Conservation (phyloP, 192 early-diverging fungal species). For the Jimgerdemannia lactiflua region DNA sequence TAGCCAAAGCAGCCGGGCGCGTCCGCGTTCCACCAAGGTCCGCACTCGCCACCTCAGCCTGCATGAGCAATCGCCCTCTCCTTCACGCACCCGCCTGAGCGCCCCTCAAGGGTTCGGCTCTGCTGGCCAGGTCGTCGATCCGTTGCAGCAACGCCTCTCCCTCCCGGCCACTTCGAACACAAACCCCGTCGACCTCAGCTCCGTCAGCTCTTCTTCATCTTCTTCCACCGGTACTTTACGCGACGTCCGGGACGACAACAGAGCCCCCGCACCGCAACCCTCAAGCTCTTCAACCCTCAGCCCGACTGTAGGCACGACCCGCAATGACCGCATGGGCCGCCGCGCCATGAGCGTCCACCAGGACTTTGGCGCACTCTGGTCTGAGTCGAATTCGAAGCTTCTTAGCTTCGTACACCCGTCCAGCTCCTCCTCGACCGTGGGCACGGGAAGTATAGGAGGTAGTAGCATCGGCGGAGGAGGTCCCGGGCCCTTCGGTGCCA, state of each 20-base stretch:
- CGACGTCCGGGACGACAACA: not conserved
- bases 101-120: not conserved
- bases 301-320: not conserved
- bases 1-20: conserved; percentile 16
- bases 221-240: not conserved
- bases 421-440: not conserved
- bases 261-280: conserved; percentile 1
- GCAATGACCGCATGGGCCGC: conserved; percentile 1
- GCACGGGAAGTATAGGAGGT: too few relatives aligned
- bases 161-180: not conserved
- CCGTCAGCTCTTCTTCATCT: not conserved
- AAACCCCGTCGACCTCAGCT: not conserved
- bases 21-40: conserved; percentile 12
- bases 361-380: conserved; percentile 6
- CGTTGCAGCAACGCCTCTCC: not conserved
- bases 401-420: not conserved
- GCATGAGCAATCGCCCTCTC: conserved; percentile 15
- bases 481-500: not conserved
- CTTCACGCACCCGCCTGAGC: not conserved
- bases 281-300: conserved; percentile 1
- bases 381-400: conserved; percentile 1
- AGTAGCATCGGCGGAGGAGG: too few relatives aligned
- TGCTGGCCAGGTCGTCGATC: conserved; percentile 10
- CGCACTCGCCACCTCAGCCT: conserved; percentile 33
- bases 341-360: conserved; percentile 20